These are phyloP conservation scores for Thalassiosira sp. DNA, from an alignment of 352 stramenopile genomes.

Conservation along the genomic window DNA sequence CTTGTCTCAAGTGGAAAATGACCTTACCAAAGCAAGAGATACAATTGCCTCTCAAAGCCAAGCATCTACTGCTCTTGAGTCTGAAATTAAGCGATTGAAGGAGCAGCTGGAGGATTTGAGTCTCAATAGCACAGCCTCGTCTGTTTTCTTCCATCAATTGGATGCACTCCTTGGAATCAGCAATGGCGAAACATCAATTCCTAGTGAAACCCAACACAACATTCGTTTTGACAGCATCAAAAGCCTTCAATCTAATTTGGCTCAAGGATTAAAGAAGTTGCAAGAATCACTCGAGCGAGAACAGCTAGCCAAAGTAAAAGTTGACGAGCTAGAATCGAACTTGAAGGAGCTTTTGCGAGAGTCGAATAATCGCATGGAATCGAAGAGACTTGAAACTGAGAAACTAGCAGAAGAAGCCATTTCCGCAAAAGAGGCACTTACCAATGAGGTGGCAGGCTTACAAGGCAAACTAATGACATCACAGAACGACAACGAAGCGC, in stretches of 20 bases:
- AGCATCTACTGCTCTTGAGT: conserved; percentile 13
- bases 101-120: conserved; percentile 10
- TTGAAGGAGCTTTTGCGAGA: neutral
- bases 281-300: conserved; percentile 16
- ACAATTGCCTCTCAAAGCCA: conserved; percentile 21
- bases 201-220: conserved; percentile 13
- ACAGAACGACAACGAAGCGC: conserved; percentile 17
- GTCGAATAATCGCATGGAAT: conserved; percentile 22
- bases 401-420: conserved; percentile 46
- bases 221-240: conserved; percentile 27
- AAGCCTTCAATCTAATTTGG: conserved; percentile 12
- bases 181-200: neutral
- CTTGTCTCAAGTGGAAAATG: conserved; percentile 19
- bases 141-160: conserved; percentile 26
- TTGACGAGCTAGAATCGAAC: neutral
- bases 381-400: conserved; percentile 13
- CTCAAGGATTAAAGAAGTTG: conserved; percentile 7
- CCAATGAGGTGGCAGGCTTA: conserved; percentile 18
- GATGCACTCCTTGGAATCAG: conserved; percentile 31
- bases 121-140: conserved; percentile 3
- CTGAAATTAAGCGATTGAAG: conserved; percentile 12
- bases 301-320: neutral
- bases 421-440: conserved; percentile 25
- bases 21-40: conserved; percentile 14
- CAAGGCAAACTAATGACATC: conserved; percentile 6